A percentile compares a stretch with the other conserved stretches of the same genome.
These are phyloP conservation scores for Fusarium illudens DNA, from an alignment of 2,329 filamentous ascomycete species.

Conservation along the genomic window DNA sequence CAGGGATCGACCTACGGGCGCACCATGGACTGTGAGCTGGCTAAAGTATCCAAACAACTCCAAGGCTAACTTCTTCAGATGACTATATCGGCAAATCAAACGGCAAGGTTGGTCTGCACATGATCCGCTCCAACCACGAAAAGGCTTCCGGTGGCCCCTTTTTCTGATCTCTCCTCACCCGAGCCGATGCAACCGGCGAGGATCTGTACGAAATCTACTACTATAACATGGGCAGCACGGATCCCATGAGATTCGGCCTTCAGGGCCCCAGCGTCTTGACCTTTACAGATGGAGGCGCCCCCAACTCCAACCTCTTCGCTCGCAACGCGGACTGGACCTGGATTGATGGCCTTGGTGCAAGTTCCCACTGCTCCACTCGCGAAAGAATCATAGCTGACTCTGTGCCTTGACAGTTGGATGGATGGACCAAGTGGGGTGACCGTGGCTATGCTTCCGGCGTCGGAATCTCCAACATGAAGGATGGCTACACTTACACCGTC, in stretches of 20 bases:
- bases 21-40: conserved; percentile 43
- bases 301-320: conserved; percentile 48
- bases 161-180: conserved; percentile 51
- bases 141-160: conserved; percentile 52
- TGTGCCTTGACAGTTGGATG: conserved; percentile 30
- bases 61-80: conserved; percentile 31
- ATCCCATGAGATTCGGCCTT: conserved; percentile 52
- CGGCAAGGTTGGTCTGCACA: conserved; percentile 47
- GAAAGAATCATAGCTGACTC: too few relatives aligned
- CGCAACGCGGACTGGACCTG: conserved; percentile 48
- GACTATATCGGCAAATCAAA: conserved; percentile 51
- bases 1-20: conserved; percentile 50
- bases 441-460: conserved; percentile 44
- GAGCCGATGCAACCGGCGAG: conserved; percentile 47
- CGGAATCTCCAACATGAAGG: conserved; percentile 50
- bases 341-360: conserved; percentile 44
- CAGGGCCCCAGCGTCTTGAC: conserved; percentile 52
- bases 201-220: conserved; percentile 55
- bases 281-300: conserved; percentile 50
- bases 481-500: conserved; percentile 50
- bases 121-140: conserved; percentile 52
- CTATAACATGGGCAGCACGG: conserved; percentile 55
- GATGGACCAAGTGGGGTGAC: conserved; percentile 44
- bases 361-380: neutral
- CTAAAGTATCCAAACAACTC: rapidly evolving